These are phyloP conservation scores for Margaritispora aquatica DNA, from an alignment of 495 filamentous ascomycete genomes.

Conservation along the genomic window DNA sequence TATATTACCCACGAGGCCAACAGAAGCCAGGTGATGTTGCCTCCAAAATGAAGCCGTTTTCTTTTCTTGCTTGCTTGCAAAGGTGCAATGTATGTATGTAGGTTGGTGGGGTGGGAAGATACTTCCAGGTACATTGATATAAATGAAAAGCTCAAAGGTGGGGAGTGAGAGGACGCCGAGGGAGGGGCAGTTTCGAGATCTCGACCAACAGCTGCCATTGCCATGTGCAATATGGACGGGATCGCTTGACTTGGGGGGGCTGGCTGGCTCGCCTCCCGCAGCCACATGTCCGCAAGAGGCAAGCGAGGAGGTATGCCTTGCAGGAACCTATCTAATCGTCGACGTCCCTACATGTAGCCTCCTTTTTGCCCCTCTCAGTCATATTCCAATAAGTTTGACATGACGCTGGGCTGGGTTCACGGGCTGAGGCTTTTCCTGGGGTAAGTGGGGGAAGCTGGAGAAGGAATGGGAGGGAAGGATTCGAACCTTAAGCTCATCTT, in stretches of 20 bases:
- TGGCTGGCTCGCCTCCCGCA: not conserved
- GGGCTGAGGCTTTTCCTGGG: too few relatives aligned
- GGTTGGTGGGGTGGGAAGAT: not conserved
- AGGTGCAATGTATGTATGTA: too few relatives aligned
- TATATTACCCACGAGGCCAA: constrained; percentile 6
- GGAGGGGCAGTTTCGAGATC: not conserved
- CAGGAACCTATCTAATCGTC: not conserved
- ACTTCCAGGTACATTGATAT: not conserved
- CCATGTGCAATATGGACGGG: not conserved
- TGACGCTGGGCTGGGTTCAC: not conserved
- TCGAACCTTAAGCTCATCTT: not conserved
- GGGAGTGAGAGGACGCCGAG: too few relatives aligned
- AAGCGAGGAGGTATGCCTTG: not conserved
- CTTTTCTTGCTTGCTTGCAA: too few relatives aligned
- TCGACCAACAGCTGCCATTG: not conserved
- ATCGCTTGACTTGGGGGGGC: not conserved
- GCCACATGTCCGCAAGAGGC: not conserved
- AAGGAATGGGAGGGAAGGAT: too few relatives aligned
- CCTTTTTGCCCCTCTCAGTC: not conserved
- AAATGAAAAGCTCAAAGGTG: not conserved
- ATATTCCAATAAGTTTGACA: not conserved
- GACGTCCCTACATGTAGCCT: not conserved
- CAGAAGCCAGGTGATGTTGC: constrained; percentile 7
- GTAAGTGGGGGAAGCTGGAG: not conserved
- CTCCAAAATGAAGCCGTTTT: not conserved